Evolutionary conservation across 345 rosid species (phyloP).

Genomic region (Citrus hindsii): DNA sequence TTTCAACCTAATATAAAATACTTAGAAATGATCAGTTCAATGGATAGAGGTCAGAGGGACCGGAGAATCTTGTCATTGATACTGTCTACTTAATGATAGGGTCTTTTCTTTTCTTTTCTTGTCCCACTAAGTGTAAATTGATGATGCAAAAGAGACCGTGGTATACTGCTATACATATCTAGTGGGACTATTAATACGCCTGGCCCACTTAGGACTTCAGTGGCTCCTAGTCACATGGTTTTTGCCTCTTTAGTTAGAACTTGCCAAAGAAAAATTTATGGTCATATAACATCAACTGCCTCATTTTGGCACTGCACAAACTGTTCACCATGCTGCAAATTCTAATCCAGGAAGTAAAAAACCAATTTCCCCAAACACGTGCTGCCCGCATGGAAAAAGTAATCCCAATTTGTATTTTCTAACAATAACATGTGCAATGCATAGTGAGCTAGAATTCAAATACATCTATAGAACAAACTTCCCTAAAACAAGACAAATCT

Average conservation of each 20-base stretch:
- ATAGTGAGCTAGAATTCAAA: not conserved
- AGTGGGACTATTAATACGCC: conserved; percentile 4
- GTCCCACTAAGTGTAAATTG: not conserved
- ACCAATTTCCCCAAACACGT: not conserved
- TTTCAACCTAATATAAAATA: not conserved
- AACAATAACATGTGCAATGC: not conserved
- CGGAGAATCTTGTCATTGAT: not conserved
- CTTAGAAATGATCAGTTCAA: not conserved
- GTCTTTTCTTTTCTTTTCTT: not conserved
- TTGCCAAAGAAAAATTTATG: not conserved
- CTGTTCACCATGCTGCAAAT: not conserved
- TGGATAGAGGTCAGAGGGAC: not conserved
- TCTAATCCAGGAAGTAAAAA: not conserved
- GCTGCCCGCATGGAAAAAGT: not conserved
- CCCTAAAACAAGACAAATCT: not conserved
- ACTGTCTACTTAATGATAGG: not conserved
- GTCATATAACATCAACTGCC: not conserved
- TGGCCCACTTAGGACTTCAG: conserved; percentile 9
- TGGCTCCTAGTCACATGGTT: conserved; percentile 15
- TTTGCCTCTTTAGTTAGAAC: not conserved
- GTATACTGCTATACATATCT: not conserved
- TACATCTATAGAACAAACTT: not conserved
- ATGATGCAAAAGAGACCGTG: not conserved
- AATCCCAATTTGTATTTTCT: not conserved
- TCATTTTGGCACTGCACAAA: not conserved